Base-by-base conservation (phyloP, 306 rosid genomes). In the Vachellia collinsii region DNA sequence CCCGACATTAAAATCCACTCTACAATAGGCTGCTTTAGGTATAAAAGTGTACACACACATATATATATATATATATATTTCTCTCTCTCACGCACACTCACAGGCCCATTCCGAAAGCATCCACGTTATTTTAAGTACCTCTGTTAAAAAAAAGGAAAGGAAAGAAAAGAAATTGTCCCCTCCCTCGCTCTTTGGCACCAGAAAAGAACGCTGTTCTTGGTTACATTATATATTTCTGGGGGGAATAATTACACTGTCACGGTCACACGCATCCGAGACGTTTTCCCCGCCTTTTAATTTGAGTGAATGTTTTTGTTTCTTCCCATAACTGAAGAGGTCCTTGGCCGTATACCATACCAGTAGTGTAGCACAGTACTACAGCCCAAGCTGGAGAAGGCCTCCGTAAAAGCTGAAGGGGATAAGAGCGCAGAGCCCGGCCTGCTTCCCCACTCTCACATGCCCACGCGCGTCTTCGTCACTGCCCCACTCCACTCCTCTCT, bases 371-470 rank as follows among this genome's bases (percentile, higher is more conserved):
- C 34, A 29, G 34, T 79, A 6, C 66, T 22, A 69, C 70, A 43
- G 16, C 69, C 76, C 85, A 29, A 88, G 90, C 89, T 88, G 90
- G 85, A 79, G 67, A 70, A 38, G 80, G 80, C 64, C 44, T 66
- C 50, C 3, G 42, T 12, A 83, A 73, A 62, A 25, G 20, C 56
- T 17, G 16, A 50, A 51, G 58, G 22, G 6, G 58, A 17, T 51
- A 51, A 17, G 58, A 51, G 20, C n/a, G 22, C 59, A 1, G 19
- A 46, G 16, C 17, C 16, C 38, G 23, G 20, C 29, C 16, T 25
- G 1, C 22, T 46, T 7, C 39, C 2, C 14, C 6, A 22, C 11
- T 12, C 20, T 16, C 46, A 14, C 25, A n/a, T 13, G 11, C n/a
- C 14, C 7, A 22, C 74, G 8, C 36, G 54, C 37, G 6, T 69